A percentile compares a stretch with the other conserved stretches of the same genome.
Evolutionary conservation across 805 yeast genomes (phyloP).

Genomic region (Metschnikowia borealis): DNA sequence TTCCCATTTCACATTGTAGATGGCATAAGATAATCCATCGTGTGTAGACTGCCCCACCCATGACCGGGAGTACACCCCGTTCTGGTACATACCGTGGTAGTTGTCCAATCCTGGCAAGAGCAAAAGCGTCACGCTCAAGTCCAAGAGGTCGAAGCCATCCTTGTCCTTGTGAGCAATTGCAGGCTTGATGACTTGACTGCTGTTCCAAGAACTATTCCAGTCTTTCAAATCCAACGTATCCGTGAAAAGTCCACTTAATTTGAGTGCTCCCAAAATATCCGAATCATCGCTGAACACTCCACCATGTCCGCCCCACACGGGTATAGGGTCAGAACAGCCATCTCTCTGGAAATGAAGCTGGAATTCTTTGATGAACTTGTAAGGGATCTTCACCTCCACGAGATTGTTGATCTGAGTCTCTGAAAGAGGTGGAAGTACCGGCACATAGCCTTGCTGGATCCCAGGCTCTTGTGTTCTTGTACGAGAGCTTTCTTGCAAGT

Average conservation of each 20-base stretch:
- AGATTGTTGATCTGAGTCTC: constrained; percentile 41
- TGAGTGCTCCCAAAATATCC: constrained; percentile 68
- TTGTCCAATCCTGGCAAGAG: constrained; percentile 64
- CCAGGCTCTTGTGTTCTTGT: constrained; percentile 4
- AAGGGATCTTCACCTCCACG: constrained; percentile 57
- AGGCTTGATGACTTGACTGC: constrained; percentile 26
- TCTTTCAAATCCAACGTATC: constrained; percentile 28
- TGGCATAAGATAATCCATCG: constrained; percentile 72
- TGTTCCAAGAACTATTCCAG: constrained; percentile 31
- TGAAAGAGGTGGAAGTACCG: constrained; percentile 37
- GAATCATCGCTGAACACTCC: constrained; percentile 94
- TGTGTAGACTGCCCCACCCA: constrained; percentile 59
- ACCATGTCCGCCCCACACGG: constrained; percentile 74
- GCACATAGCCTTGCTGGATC: constrained; percentile 23
- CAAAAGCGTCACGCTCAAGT: constrained; percentile 53
- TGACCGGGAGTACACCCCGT: constrained; percentile 69
- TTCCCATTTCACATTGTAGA: constrained; percentile 55
- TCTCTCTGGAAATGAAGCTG: constrained; percentile 34
- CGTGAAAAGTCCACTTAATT: constrained; percentile 67
- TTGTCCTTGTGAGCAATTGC: constrained; percentile 11
- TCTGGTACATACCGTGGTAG: constrained; percentile 62
- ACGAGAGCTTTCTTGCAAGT: constrained; percentile 19
- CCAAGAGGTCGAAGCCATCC: constrained; percentile 28
- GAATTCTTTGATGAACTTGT: constrained; percentile 34
- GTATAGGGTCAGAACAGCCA: background rate